These are phyloP conservation scores for Boechera divaricarpa DNA, from an alignment of 345 rosid species.

Conservation along the genomic window DNA sequence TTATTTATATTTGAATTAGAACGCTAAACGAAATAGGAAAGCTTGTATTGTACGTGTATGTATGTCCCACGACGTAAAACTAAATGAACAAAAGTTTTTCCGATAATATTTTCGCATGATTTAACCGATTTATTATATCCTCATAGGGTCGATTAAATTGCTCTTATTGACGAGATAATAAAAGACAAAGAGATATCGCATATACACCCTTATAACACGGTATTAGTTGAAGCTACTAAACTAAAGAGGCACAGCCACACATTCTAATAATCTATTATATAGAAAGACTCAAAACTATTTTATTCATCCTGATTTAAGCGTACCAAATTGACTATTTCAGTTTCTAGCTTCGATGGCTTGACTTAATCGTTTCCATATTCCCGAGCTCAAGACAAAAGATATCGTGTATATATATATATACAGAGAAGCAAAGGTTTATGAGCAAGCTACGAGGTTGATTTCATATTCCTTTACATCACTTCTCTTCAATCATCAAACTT, in stretches of 20 bases:
- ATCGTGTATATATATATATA: neutral
- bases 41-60: neutral
- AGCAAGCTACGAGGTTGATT: neutral
- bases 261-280: neutral
- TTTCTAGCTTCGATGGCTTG: neutral
- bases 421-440: neutral
- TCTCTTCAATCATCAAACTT: neutral
- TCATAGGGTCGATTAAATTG: neutral
- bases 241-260: neutral
- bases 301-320: neutral
- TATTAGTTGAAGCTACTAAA: neutral
- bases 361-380: neutral
- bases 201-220: neutral
- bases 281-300: conserved; percentile 2
- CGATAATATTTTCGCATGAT: too few relatives aligned
- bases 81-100: too few relatives aligned
- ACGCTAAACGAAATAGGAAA: too few relatives aligned
- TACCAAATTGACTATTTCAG: neutral
- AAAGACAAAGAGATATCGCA: neutral
- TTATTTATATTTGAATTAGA: too few relatives aligned
- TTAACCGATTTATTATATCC: neutral
- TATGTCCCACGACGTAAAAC: too few relatives aligned
- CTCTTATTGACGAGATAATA: neutral
- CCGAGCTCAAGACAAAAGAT: neutral
- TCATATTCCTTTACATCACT: neutral